These are phyloP conservation scores for Cicer bijugum DNA, from an alignment of 306 rosid genomes.

Conservation along the genomic window DNA sequence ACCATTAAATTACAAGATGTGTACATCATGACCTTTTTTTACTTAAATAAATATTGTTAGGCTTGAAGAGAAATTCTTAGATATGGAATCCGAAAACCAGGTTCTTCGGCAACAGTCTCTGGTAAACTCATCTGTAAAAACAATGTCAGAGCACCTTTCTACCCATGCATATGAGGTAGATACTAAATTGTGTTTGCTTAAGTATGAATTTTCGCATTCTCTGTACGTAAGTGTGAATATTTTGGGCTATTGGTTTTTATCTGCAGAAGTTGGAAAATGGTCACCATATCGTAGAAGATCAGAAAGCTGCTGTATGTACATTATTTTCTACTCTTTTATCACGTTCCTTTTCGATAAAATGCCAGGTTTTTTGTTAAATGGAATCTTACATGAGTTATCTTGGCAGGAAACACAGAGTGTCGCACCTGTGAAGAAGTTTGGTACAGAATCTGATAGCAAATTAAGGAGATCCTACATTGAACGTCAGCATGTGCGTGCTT, in stretches of 20 bases:
- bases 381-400: conserved; percentile 36
- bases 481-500: conserved; percentile 85
- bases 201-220: conserved; percentile 11
- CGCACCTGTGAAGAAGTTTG: conserved; percentile 79
- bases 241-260: conserved; percentile 36
- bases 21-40: conserved; percentile 44
- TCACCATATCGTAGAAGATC: conserved; percentile 72
- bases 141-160: conserved; percentile 65
- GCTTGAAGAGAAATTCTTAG: conserved; percentile 90
- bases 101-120: conserved; percentile 78
- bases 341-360: neutral
- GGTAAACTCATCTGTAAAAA: conserved; percentile 63
- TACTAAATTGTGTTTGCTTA: conserved; percentile 37
- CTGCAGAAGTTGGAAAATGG: conserved; percentile 86
- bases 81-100: conserved; percentile 85
- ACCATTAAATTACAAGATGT: conserved; percentile 16
- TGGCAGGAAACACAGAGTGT: conserved; percentile 66
- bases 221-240: conserved; percentile 12
- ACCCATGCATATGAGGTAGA: conserved; percentile 60
- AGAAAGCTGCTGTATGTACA: conserved; percentile 59
- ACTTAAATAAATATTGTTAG: conserved; percentile 54
- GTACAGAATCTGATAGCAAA: conserved; percentile 87
- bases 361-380: conserved; percentile 36
- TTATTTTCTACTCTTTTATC: conserved; percentile 29
- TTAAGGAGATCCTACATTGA: conserved; percentile 85